Evolutionary conservation across 306 rosid species (phyloP).

Genomic region (Rosa rugosa): DNA sequence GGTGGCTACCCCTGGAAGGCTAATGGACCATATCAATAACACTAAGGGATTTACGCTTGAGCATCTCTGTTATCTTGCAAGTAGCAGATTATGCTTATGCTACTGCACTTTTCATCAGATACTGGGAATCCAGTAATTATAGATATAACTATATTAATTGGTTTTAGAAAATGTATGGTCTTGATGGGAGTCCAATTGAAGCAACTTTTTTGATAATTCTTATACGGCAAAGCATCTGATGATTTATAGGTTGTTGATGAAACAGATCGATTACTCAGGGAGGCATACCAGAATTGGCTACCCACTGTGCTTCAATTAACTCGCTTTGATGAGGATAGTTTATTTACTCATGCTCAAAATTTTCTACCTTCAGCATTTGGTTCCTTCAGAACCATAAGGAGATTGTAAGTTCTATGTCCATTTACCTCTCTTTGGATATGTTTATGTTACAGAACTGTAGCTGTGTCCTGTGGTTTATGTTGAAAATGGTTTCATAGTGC

Average conservation of each 20-base stretch:
- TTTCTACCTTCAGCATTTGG: constrained; percentile 44
- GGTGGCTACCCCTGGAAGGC: constrained; percentile 94
- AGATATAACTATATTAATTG: neutral
- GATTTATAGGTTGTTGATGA: constrained; percentile 87
- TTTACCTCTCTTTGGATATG: constrained; percentile 18
- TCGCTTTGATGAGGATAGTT: constrained; percentile 40
- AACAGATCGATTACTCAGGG: constrained; percentile 84
- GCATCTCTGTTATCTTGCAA: constrained; percentile 91
- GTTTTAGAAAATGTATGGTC: neutral
- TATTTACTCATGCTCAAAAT: constrained; percentile 40
- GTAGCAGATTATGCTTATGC: constrained; percentile 19
- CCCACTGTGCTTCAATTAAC: constrained; percentile 73
- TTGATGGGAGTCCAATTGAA: neutral
- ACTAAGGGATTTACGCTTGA: constrained; percentile 85
- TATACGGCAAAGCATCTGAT: constrained; percentile 21
- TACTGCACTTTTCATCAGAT: neutral
- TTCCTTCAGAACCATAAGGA: constrained; percentile 70
- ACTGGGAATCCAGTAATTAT: neutral
- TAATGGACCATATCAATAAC: constrained; percentile 78
- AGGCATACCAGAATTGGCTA: constrained; percentile 91
- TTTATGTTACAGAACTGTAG: constrained; percentile 13
- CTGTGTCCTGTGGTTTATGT: neutral
- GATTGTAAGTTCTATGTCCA: constrained; percentile 59
- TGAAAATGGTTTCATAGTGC: constrained; percentile 13
- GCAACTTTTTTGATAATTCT: neutral